Conservation (phyloP, 2,329 filamentous ascomycete species). For the Alternaria ventricosa region DNA sequence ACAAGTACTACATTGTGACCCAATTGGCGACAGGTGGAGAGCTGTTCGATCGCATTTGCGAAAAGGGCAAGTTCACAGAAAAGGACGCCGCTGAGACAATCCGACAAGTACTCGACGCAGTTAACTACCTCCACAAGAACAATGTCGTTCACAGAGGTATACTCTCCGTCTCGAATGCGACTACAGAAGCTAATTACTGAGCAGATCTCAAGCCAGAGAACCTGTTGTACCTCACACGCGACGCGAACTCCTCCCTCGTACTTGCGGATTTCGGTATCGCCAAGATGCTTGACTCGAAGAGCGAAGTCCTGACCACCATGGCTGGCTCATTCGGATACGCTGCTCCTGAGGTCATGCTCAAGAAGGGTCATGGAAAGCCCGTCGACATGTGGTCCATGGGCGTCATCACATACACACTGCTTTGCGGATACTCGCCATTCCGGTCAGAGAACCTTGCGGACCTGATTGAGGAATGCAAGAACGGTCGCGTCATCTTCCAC, state of each 20-base stretch:
- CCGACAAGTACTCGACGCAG: slow-evolving; percentile 88
- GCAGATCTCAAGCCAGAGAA: slow-evolving; percentile 97
- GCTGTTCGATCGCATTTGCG: slow-evolving; percentile 96
- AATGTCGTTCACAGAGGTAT: slow-evolving; percentile 95
- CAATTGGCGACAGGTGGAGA: slow-evolving; percentile 95
- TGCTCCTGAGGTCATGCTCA: slow-evolving; percentile 97
- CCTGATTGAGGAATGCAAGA: slow-evolving; percentile 91
- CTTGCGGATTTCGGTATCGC: slow-evolving; percentile 98
- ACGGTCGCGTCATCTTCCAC: slow-evolving; percentile 87
- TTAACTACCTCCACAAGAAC: slow-evolving; percentile 91
- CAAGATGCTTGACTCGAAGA: slow-evolving; percentile 91
- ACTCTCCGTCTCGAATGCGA: slow-evolving; percentile 11
- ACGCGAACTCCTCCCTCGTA: slow-evolving; percentile 81
- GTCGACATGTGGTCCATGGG: slow-evolving; percentile 99
- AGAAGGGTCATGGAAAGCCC: slow-evolving; percentile 95
- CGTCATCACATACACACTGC: slow-evolving; percentile 96
- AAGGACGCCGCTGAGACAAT: slow-evolving; percentile 98
- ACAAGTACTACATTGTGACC: slow-evolving; percentile 99
- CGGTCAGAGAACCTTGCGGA: slow-evolving; percentile 92
- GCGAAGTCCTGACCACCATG: slow-evolving; percentile 96
- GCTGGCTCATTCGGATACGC: slow-evolving; percentile 98
- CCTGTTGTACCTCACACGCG: slow-evolving; percentile 85
- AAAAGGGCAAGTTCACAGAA: slow-evolving; percentile 97
- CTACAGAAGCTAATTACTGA: slow-evolving; percentile 24
- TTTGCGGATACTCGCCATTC: slow-evolving; percentile 98